Conservation (phyloP, 345 rosid genomes). For the Citropsis articulata region DNA sequence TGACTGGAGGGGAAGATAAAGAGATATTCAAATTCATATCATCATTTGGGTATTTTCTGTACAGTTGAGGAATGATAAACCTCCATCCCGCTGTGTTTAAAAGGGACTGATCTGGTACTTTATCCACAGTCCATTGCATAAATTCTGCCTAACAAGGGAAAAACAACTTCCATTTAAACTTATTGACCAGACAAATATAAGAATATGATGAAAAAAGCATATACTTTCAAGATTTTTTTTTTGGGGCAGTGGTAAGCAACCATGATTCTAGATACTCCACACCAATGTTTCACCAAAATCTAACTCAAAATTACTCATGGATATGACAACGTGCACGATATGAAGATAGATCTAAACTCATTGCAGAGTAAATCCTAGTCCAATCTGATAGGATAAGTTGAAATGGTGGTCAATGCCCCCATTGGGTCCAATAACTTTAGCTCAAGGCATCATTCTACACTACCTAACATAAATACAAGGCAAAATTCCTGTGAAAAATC, state of each 20-base stretch:
- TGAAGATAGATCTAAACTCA: neutral
- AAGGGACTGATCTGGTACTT: slow-evolving; percentile 82
- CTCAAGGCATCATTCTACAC: neutral
- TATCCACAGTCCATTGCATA: slow-evolving; percentile 89
- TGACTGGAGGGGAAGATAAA: slow-evolving; percentile 76
- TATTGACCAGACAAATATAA: slow-evolving; percentile 5
- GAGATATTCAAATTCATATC: slow-evolving; percentile 81
- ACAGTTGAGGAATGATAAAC: slow-evolving; percentile 83
- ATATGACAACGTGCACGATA: neutral
- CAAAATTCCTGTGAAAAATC: neutral
- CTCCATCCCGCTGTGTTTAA: slow-evolving; percentile 92
- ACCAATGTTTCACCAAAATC: neutral
- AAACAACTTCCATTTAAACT: slow-evolving; percentile 9
- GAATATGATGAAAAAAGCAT: neutral
- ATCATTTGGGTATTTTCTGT: slow-evolving; percentile 84
- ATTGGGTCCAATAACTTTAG: neutral
- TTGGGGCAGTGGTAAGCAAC: neutral
- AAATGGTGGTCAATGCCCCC: neutral
- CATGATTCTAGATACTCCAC: neutral
- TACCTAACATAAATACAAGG: slow-evolving; percentile 1
- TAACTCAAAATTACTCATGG: neutral
- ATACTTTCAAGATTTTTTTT: neutral
- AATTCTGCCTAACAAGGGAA: slow-evolving; percentile 69
- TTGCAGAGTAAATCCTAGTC: neutral
- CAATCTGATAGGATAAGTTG: neutral